These are phyloP conservation scores for Didymosphaeria variabile DNA, from an alignment of 2,329 filamentous ascomycete species.

Conservation along the genomic window DNA sequence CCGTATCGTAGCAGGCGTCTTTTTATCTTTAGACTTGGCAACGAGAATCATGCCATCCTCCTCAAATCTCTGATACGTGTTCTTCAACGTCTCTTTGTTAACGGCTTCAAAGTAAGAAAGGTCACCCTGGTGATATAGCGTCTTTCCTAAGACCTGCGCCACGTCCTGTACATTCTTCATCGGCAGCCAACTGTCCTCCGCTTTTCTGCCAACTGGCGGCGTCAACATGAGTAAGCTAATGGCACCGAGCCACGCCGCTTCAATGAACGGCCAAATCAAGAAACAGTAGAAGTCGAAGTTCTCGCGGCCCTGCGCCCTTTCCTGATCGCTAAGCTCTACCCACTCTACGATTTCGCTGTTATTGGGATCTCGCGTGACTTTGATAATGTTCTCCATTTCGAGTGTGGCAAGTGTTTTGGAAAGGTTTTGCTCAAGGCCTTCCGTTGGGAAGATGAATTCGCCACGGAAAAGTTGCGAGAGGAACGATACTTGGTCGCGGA, in stretches of 20 bases:
- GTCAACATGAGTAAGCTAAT: constrained; percentile 88
- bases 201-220: constrained; percentile 68
- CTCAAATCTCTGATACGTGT: constrained; percentile 86
- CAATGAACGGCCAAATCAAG: constrained; percentile 97
- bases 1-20: constrained; percentile 69
- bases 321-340: constrained; percentile 78
- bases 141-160: constrained; percentile 89
- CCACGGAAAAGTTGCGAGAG: constrained; percentile 90
- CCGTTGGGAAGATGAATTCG: constrained; percentile 95
- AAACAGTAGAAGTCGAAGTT: constrained; percentile 99
- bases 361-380: constrained; percentile 62
- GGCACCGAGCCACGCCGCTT: constrained; percentile 90
- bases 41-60: constrained; percentile 89
- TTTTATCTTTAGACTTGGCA: constrained; percentile 70
- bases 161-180: constrained; percentile 79
- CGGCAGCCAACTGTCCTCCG: constrained; percentile 78
- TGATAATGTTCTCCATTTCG: constrained; percentile 80
- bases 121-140: constrained; percentile 96
- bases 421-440: constrained; percentile 82
- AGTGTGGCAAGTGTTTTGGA: constrained; percentile 80
- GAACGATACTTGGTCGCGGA: constrained; percentile 84
- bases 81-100: constrained; percentile 97
- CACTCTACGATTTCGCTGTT: constrained; percentile 64
- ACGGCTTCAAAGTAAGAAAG: constrained; percentile 97
- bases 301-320: constrained; percentile 82